phyloP scores from a whole-genome alignment of 495 filamentous ascomycete species.

The Filosporella fistucella region DNA sequence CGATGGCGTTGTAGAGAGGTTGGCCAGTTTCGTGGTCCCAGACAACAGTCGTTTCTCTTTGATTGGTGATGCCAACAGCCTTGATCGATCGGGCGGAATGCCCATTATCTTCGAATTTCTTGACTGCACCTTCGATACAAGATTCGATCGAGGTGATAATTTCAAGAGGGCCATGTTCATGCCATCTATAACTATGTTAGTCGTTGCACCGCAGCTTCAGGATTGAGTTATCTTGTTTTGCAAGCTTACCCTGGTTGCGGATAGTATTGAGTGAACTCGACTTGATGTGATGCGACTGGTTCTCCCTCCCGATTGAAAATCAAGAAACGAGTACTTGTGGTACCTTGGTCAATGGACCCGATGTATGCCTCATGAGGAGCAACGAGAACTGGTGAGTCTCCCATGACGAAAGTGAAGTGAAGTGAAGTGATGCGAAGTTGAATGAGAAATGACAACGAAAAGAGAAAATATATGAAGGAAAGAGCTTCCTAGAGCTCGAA shows the following conservation, averaged over 20 bases:
- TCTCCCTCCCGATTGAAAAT: conserved; percentile 84
- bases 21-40: conserved; percentile 87
- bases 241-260: conserved; percentile 72
- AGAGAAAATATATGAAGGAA: background rate
- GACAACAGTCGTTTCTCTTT: conserved; percentile 86
- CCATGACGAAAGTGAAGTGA: conserved; percentile 4
- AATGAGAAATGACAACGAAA: background rate
- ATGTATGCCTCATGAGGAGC: conserved; percentile 29
- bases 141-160: conserved; percentile 72
- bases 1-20: conserved; percentile 81
- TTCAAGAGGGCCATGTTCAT: conserved; percentile 85
- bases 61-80: conserved; percentile 87
- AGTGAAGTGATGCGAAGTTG: background rate
- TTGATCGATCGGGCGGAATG: conserved; percentile 69
- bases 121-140: conserved; percentile 80
- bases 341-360: conserved; percentile 81
- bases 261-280: conserved; percentile 86
- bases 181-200: conserved; percentile 58
- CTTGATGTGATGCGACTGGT: conserved; percentile 81
- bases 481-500: background rate
- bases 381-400: conserved; percentile 6
- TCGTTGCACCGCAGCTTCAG: too few relatives aligned
- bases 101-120: conserved; percentile 65
- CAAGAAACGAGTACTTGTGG: conserved; percentile 89
- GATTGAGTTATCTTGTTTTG: background rate